These are phyloP conservation scores for Candida namnaoensis DNA, from an alignment of 805 yeast species.

Conservation along the genomic window DNA sequence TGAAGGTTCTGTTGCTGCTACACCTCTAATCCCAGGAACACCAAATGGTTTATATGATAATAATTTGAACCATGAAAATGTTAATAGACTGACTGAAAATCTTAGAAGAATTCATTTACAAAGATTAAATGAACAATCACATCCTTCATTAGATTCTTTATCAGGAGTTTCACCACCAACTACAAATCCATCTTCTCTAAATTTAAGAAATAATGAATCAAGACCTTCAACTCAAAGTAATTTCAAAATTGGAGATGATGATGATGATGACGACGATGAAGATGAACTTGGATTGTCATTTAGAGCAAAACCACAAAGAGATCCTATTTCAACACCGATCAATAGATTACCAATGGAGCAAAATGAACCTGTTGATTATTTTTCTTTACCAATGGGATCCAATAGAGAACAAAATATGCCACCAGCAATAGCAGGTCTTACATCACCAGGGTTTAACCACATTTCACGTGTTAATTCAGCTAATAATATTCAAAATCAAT, in stretches of 20 bases:
- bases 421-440: conserved; percentile 27
- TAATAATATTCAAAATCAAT: conserved; percentile 16
- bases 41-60: conserved; percentile 14
- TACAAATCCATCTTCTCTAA: too few species aligned
- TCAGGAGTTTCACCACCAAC: conserved; percentile 2
- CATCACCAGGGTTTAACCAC: conserved; percentile 47
- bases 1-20: conserved; percentile 19
- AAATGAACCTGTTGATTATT: conserved; percentile 23
- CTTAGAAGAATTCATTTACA: conserved; percentile 42
- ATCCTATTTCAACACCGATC: conserved; percentile 14
- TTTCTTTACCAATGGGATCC: conserved; percentile 13
- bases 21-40: conserved; percentile 18
- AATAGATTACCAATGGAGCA: conserved; percentile 8
- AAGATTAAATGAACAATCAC: conserved; percentile 30
- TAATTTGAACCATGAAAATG: conserved; percentile 17
- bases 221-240: neutral
- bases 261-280: conserved; percentile 15
- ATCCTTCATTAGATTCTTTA: conserved; percentile 15
- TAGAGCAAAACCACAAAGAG: conserved; percentile 5
- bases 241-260: neutral
- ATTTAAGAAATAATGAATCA: too few species aligned
- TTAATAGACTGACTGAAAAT: conserved; percentile 37
- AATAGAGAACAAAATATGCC: conserved; percentile 1
- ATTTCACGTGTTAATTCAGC: conserved; percentile 53
- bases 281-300: conserved; percentile 12